These are phyloP conservation scores for Golubevia sp. DNA, from an alignment of 1,284 basidiomycete species.

Conservation along the genomic window DNA sequence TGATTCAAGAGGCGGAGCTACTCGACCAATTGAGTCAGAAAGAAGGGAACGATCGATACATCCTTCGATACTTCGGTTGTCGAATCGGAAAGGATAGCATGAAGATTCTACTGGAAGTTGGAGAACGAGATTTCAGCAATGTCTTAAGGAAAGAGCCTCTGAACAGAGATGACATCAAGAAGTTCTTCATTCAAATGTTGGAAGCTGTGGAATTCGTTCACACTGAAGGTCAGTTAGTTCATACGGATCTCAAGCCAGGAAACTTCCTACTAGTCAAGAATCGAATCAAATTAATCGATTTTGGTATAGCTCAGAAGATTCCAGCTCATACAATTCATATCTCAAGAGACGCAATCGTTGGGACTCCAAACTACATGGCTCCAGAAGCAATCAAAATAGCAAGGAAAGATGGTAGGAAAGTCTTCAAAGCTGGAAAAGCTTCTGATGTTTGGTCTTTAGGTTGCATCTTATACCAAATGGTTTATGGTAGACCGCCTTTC, in stretches of 20 bases:
- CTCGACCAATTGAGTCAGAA: slow-evolving; percentile 41
- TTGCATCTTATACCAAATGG: slow-evolving; percentile 61
- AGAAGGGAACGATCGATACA: slow-evolving; percentile 43
- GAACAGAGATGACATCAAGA: slow-evolving; percentile 28
- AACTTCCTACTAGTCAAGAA: slow-evolving; percentile 54
- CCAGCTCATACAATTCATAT: slow-evolving; percentile 60
- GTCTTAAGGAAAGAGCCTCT: slow-evolving; percentile 36
- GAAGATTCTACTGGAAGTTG: slow-evolving; percentile 56
- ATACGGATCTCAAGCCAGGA: slow-evolving; percentile 60
- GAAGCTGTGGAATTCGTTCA: slow-evolving; percentile 60
- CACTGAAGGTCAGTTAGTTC: slow-evolving; percentile 47
- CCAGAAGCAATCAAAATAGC: slow-evolving; percentile 58
- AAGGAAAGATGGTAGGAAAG: slow-evolving; percentile 38
- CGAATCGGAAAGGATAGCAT: slow-evolving; percentile 45
- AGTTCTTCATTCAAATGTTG: slow-evolving; percentile 58
- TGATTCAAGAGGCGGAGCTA: slow-evolving; percentile 54
- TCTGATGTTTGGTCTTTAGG: slow-evolving; percentile 59
- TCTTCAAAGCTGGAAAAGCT: slow-evolving; percentile 51
- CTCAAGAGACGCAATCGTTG: slow-evolving; percentile 54
- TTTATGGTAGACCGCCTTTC: slow-evolving; percentile 55
- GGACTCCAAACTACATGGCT: slow-evolving; percentile 62
- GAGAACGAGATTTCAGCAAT: slow-evolving; percentile 51
- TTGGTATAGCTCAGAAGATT: slow-evolving; percentile 61
- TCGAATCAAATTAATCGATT: slow-evolving; percentile 59
- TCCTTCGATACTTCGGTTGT: slow-evolving; percentile 57